These are phyloP conservation scores for Lecanicillium sp. DNA, from an alignment of 2,329 filamentous ascomycete genomes.

Conservation along the genomic window DNA sequence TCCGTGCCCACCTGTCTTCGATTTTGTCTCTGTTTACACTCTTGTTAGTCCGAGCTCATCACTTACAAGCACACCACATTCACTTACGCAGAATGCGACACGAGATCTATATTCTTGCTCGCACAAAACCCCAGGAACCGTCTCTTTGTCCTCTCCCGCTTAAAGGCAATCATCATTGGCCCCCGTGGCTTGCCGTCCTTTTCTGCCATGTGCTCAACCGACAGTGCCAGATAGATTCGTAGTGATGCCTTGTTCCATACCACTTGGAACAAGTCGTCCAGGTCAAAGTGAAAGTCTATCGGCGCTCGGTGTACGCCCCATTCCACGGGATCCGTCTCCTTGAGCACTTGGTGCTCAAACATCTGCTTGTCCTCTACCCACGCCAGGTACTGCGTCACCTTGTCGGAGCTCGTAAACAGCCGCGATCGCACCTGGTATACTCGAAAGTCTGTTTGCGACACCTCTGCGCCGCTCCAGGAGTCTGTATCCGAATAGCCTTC, in stretches of 20 bases:
- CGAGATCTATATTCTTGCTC: slow-evolving; percentile 32
- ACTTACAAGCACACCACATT: too few relatives aligned
- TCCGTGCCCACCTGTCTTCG: slow-evolving; percentile 24
- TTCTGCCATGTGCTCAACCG: slow-evolving; percentile 17
- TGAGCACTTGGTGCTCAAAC: slow-evolving; percentile 48
- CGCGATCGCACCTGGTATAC: slow-evolving; percentile 43
- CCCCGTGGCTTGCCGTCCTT: slow-evolving; percentile 29
- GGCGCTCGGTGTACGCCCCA: slow-evolving; percentile 44
- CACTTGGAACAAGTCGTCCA: slow-evolving; percentile 38
- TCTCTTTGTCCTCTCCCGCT: slow-evolving; percentile 42
- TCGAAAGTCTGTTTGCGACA: slow-evolving; percentile 41
- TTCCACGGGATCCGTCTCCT: slow-evolving; percentile 29
- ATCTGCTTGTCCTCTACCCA: slow-evolving; percentile 31
- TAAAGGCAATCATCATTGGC: slow-evolving; percentile 42
- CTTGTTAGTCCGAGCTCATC: slow-evolving; percentile 11
- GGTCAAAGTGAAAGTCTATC: slow-evolving; percentile 39
- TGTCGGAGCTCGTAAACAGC: slow-evolving; percentile 33
- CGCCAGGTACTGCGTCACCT: slow-evolving; percentile 49
- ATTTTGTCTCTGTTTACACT: slow-evolving; percentile 23
- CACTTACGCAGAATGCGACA: slow-evolving; percentile 32
- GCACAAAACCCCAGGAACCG: slow-evolving; percentile 41
- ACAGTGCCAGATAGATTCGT: slow-evolving; percentile 33
- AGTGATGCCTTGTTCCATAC: slow-evolving; percentile 32
- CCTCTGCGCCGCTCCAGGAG: slow-evolving; percentile 35
- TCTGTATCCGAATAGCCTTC: slow-evolving; percentile 35